Conservation (phyloP, 306 rosid genomes). For the Echinosophora koreensis region DNA sequence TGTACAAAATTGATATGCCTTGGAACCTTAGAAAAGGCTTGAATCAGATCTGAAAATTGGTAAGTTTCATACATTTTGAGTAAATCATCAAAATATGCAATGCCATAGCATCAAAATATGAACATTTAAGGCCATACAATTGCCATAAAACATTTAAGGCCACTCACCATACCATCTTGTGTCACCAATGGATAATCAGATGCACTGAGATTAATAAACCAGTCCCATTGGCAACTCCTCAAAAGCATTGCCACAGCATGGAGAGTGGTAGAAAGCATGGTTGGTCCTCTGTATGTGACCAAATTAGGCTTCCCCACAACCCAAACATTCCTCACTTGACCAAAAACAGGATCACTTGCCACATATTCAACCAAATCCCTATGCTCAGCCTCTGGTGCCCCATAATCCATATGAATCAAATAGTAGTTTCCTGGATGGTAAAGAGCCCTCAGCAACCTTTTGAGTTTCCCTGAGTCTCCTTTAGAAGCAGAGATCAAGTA, state of each 20-base stretch:
- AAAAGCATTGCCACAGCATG: slow-evolving; percentile 83
- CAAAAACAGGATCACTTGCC: slow-evolving; percentile 63
- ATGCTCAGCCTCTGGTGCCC: slow-evolving; percentile 70
- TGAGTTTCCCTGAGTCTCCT: slow-evolving; percentile 71
- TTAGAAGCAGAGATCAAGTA: slow-evolving; percentile 86
- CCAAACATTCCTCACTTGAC: slow-evolving; percentile 84
- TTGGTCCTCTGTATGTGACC: slow-evolving; percentile 94
- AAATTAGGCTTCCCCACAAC: slow-evolving; percentile 74
- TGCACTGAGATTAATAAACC: slow-evolving; percentile 98
- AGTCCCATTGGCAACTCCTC: slow-evolving; percentile 77
- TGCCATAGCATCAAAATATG: background rate
- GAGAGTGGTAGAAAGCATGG: slow-evolving; percentile 93
- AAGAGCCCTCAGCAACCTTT: slow-evolving; percentile 65
- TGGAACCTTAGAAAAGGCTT: slow-evolving; percentile 79
- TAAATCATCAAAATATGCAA: background rate
- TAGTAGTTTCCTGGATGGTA: slow-evolving; percentile 92
- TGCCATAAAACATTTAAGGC: slow-evolving; percentile 24
- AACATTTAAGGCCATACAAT: slow-evolving; percentile 42
- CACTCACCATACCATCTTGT: slow-evolving; percentile 99
- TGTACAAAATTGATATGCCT: slow-evolving; percentile 84
- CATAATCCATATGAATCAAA: slow-evolving; percentile 81
- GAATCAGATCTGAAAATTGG: slow-evolving; percentile 73
- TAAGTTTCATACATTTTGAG: slow-evolving; percentile 22
- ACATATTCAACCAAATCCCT: slow-evolving; percentile 60
- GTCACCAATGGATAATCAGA: slow-evolving; percentile 90